Evolutionary conservation across 306 rosid genomes (phyloP), one percentile per base, ranked within the genome.

Genomic region (Lathyrus oleraceus): DNA sequence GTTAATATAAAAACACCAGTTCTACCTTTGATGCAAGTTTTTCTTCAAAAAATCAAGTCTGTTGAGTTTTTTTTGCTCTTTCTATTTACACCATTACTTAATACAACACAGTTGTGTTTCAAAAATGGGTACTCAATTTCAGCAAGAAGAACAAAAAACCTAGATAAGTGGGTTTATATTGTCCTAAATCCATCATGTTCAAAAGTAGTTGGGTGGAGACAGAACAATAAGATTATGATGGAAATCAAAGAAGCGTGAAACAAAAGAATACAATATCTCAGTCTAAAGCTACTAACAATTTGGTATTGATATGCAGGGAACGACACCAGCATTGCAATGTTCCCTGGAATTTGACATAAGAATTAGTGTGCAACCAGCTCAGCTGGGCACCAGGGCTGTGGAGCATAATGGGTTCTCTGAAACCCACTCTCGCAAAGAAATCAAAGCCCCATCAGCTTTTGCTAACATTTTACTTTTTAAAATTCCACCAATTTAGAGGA

Each of bases 391-490:
- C 13, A 9, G 28, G 59, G 28, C 32, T 52, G 30, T 11, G 7
- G 59, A 11, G 59, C 59, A 10, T 20, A 20, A 10, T 21, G 59
- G 59, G 4, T 20, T 16, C 30, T 52, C 30, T 20, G n/a, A 52
- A 52, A 52, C 14, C 13, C 27, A 49, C 2, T 25, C 3, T 49
- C 17, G 25, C 56, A 49, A 17, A 3, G 56, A 44, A 44, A 44
- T 44, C 27, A 30, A 58, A n/a, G 25, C 65, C 4, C 17, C 32
- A 30, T 6, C 11, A 59, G 9, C 4, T 59, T 59, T 59, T 30
- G 11, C n/a, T 11, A 56, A 25, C 62, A 56, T 45, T 45, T 45
- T n/a, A 45, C 51, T 45, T 59, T 59, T 59, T 59, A n/a, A 30
- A 27, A 59, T 59, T 32, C 23, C 25, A 59, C 43, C 43, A 59